These are phyloP conservation scores for Aspergillus brunneoviolaceus DNA, from an alignment of 2,329 filamentous ascomycete genomes.

Conservation along the genomic window DNA sequence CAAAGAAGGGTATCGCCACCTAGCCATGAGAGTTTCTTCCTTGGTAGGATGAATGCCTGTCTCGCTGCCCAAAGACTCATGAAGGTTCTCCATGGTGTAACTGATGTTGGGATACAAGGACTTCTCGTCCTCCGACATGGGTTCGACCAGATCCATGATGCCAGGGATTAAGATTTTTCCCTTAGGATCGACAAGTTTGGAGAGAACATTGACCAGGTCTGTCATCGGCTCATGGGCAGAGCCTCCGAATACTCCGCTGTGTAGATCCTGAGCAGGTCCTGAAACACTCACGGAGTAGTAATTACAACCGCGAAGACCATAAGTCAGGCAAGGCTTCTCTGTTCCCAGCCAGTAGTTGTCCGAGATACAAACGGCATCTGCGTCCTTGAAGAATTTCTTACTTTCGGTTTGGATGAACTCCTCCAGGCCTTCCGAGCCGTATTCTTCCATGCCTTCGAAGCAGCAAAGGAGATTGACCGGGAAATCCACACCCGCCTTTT, in stretches of 20 bases:
- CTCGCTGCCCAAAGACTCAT: slow-evolving; percentile 85
- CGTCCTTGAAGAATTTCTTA: slow-evolving; percentile 91
- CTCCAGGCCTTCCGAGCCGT: slow-evolving; percentile 92
- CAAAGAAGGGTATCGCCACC: slow-evolving; percentile 92
- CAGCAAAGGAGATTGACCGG: slow-evolving; percentile 98
- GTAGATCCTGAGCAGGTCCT: slow-evolving; percentile 87
- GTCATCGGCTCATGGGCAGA: slow-evolving; percentile 99
- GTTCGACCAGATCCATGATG: slow-evolving; percentile 87
- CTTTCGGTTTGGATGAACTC: slow-evolving; percentile 90
- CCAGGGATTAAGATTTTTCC: slow-evolving; percentile 95
- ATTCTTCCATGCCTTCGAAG: slow-evolving; percentile 99
- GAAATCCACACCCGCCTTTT: slow-evolving; percentile 90
- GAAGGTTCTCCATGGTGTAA: slow-evolving; percentile 94
- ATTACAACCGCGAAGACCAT: slow-evolving; percentile 94
- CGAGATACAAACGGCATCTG: slow-evolving; percentile 95
- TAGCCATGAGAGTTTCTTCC: slow-evolving; percentile 88
- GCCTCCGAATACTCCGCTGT: slow-evolving; percentile 95
- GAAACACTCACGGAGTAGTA: slow-evolving; percentile 93
- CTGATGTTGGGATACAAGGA: slow-evolving; percentile 83
- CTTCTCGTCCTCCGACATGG: slow-evolving; percentile 82
- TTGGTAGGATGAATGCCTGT: slow-evolving; percentile 87
- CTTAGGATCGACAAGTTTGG: slow-evolving; percentile 78
- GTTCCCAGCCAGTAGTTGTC: slow-evolving; percentile 99
- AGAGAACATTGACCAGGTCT: slow-evolving; percentile 80
- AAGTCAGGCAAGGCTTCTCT: slow-evolving; percentile 96